Evolutionary conservation across 495 filamentous ascomycete species (phyloP).

Genomic region (Mycothermus thermophilus): DNA sequence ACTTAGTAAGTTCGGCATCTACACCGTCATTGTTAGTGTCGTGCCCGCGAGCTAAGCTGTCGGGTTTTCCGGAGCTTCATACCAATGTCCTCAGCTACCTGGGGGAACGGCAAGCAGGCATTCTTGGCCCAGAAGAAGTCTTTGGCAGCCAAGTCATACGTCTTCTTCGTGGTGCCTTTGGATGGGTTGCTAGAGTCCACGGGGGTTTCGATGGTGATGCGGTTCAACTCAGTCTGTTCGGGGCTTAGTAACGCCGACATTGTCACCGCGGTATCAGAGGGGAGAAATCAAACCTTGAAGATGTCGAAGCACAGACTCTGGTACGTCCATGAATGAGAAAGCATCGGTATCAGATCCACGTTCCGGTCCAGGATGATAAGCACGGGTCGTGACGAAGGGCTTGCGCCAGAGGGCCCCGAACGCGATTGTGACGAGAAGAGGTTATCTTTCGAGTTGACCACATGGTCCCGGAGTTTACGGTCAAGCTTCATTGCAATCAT

Average conservation of each 20-base stretch:
- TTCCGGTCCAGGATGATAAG: slow-evolving; percentile 88
- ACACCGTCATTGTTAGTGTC: not conserved
- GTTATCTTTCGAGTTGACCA: slow-evolving; percentile 94
- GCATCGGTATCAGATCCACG: slow-evolving; percentile 93
- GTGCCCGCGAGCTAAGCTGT: not conserved
- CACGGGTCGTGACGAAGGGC: slow-evolving; percentile 62
- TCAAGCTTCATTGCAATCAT: slow-evolving; percentile 89
- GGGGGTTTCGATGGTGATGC: slow-evolving; percentile 82
- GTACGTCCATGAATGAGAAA: slow-evolving; percentile 98
- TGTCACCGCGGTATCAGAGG: not conserved
- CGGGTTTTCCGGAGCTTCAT: not conserved
- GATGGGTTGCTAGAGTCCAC: slow-evolving; percentile 60
- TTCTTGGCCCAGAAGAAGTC: slow-evolving; percentile 98
- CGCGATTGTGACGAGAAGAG: slow-evolving; percentile 51
- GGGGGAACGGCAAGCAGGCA: slow-evolving; percentile 82
- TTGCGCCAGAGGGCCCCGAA: slow-evolving; percentile 26
- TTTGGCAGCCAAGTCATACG: slow-evolving; percentile 77
- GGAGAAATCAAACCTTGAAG: slow-evolving; percentile 26
- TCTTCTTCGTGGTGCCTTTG: slow-evolving; percentile 61
- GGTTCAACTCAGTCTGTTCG: slow-evolving; percentile 46
- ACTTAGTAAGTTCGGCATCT: slow-evolving; percentile 63
- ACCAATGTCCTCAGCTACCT: slow-evolving; percentile 85
- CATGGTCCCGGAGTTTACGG: slow-evolving; percentile 88
- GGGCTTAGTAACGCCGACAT: not conserved
- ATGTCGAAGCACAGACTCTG: slow-evolving; percentile 94